Conservation (phyloP, 1,284 basidiomycete genomes). For the Leccinum pachyderme region DNA sequence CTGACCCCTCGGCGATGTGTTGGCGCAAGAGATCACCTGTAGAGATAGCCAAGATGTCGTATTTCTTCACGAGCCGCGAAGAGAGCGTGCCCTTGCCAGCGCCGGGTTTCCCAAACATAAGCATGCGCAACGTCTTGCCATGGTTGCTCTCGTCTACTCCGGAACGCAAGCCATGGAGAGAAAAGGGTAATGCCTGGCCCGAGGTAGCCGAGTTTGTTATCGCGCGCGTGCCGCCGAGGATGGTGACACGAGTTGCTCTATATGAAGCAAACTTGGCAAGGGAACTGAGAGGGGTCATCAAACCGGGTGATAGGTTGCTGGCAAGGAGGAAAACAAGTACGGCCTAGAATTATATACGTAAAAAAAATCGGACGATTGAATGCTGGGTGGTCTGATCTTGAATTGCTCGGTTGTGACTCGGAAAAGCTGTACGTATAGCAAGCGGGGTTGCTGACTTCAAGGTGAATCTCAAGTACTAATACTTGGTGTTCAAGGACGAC, state of each 20-base stretch:
- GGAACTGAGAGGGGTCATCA: constrained; percentile 19
- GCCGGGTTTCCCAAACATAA: constrained; percentile 82
- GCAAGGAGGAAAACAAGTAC: background rate
- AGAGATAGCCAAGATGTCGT: constrained; percentile 71
- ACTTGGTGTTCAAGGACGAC: background rate
- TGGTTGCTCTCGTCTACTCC: constrained; percentile 36
- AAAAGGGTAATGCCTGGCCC: constrained; percentile 51
- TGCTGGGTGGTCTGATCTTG: constrained; percentile 7
- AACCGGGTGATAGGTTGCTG: background rate
- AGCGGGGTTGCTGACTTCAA: too few species aligned
- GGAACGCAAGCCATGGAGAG: constrained; percentile 43
- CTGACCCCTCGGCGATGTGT: constrained; percentile 67
- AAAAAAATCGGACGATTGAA: constrained; percentile 16
- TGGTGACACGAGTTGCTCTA: constrained; percentile 8
- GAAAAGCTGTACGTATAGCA: background rate
- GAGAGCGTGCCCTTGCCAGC: constrained; percentile 81
- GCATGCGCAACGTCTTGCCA: constrained; percentile 59
- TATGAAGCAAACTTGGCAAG: constrained; percentile 14
- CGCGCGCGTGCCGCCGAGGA: constrained; percentile 21
- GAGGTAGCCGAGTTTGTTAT: constrained; percentile 42
- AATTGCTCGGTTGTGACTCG: constrained; percentile 7
- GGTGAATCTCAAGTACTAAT: background rate
- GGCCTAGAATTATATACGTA: constrained; percentile 17
- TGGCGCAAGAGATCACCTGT: constrained; percentile 80
- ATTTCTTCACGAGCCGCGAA: constrained; percentile 69